A percentile compares a stretch with the other conserved stretches of the same genome.
Evolutionary conservation across 164 flowering plant species (phyloP).

Genomic region (Aristolochia fimbriata): DNA sequence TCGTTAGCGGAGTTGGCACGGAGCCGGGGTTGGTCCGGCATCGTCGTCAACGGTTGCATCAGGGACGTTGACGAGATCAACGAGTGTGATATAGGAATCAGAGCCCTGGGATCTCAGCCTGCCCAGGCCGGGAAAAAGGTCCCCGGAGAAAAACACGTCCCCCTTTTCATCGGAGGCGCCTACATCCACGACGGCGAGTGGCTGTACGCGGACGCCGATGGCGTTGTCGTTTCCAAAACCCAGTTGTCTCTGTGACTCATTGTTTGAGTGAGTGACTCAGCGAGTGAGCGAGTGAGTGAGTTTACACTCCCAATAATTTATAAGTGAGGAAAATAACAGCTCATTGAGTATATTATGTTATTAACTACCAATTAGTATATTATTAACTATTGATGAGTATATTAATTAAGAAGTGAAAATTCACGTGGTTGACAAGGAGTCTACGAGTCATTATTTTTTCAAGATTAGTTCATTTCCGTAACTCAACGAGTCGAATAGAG

Average conservation of each 20-base stretch:
- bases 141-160: conserved; percentile 53
- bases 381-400: too few species aligned
- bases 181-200: conserved; percentile 64
- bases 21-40: conserved; percentile 64
- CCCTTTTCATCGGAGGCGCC: conserved; percentile 39
- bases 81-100: conserved; percentile 55
- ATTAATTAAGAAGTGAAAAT: too few species aligned
- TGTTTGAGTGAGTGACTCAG: too few species aligned
- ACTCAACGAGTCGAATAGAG: too few species aligned
- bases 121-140: conserved; percentile 55
- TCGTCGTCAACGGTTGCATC: conserved; percentile 64
- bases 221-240: conserved; percentile 45
- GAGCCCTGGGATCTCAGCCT: conserved; percentile 55
- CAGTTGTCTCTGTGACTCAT: conserved; percentile 45
- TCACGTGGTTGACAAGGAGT: too few species aligned
- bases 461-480: too few species aligned
- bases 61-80: conserved; percentile 76
- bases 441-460: too few species aligned
- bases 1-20: conserved; percentile 56
- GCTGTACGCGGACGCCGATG: conserved; percentile 73
- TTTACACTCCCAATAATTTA: too few species aligned
- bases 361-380: too few species aligned
- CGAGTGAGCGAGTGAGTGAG: too few species aligned
- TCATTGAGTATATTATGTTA: too few species aligned
- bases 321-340: too few species aligned